phyloP scores from a whole-genome alignment of 768 basidiomycete genomes.

The Pluteus cervinus region DNA sequence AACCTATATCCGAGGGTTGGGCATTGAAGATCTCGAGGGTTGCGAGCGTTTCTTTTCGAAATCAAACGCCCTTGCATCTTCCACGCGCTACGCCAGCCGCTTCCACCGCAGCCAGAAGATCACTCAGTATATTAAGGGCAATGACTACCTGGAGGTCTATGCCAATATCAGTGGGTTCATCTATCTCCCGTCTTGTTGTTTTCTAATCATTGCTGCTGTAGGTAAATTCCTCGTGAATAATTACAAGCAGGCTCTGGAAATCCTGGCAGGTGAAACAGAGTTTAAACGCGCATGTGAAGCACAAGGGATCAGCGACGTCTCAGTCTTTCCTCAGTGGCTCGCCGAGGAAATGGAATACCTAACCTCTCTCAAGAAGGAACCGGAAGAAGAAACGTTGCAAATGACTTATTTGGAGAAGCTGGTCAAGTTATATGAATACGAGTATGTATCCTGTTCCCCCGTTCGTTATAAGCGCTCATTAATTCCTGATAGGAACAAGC shows the following conservation, averaged over 20 bases:
- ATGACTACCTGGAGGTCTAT: slow-evolving; percentile 2
- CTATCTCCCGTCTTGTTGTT: too few relatives aligned
- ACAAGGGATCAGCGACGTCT: not conserved
- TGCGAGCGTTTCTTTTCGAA: slow-evolving; percentile 18
- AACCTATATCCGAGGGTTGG: slow-evolving; percentile 14
- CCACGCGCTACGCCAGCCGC: slow-evolving; percentile 7
- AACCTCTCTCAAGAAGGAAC: slow-evolving; percentile 6
- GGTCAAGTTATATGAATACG: not conserved
- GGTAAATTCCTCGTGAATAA: slow-evolving; percentile 6
- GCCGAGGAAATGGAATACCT: slow-evolving; percentile 16
- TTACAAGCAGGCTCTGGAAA: slow-evolving; percentile 4
- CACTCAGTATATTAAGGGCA: slow-evolving; percentile 4
- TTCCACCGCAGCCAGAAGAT: slow-evolving; percentile 8
- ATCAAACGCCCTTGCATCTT: slow-evolving; percentile 15
- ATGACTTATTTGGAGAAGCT: slow-evolving; percentile 11
- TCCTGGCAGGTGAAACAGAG: not conserved
- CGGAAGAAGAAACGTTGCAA: slow-evolving; percentile 12
- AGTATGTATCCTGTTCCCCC: not conserved
- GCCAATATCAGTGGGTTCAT: not conserved
- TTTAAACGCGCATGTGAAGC: not conserved
- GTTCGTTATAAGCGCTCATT: too few relatives aligned
- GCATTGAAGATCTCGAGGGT: slow-evolving; percentile 21
- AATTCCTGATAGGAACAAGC: too few relatives aligned
- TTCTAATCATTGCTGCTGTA: not conserved
- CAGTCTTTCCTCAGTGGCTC: slow-evolving; percentile 14